Evolutionary conservation across 768 basidiomycete species (phyloP), one percentile per base, ranked within the genome.

Genomic region (Termitomyces sp.): DNA sequence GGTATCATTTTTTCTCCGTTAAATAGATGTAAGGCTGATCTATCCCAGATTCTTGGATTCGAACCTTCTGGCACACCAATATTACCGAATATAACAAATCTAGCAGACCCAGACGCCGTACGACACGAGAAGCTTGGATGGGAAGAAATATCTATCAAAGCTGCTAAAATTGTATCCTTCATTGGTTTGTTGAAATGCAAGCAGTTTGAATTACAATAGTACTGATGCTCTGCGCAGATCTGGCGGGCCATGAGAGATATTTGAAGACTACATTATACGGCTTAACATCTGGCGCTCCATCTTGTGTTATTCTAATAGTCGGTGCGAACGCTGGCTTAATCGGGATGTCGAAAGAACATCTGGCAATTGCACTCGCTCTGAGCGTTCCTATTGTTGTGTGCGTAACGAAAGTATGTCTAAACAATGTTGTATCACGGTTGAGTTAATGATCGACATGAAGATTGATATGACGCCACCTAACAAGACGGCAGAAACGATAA

Each of bases 391-490:
- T 99, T 25, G 86, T 94, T 10, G 91, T 96, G 48, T 94, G 94
- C 72, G 89, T 98, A 60, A 98, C 96, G 4, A 98, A 98, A 83
- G 93, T 91, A 62, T 50, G 72, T 49, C 36, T 40, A 4, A 9
- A 42, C 12, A 12, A 31, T 11, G 2, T 6, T 4, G 42, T 8
- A 10, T 15, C 11, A 5, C 12, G 32, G 50, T 47, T 20, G 42
- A 60, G 12, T 36, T 46, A n/a, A 42, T 47, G 11, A 55, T 50
- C 25, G 12, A 56, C 17, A 29, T 58, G 17, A 51, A 89, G 94
- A 91, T 97, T 68, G 97, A 98, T 72, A 98, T 97, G 96, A 98
- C 96, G 0, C 97, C 97, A 5, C 82, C 89, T 11, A 92, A 96
- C 64, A 88, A 96, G 37, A 83, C 95, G 52, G 86, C 85, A n/a